Percentiles rank a stretch among this genome's conserved stretches.
Evolutionary conservation across 345 rosid genomes (phyloP).

Genomic region (Acer saccharum): DNA sequence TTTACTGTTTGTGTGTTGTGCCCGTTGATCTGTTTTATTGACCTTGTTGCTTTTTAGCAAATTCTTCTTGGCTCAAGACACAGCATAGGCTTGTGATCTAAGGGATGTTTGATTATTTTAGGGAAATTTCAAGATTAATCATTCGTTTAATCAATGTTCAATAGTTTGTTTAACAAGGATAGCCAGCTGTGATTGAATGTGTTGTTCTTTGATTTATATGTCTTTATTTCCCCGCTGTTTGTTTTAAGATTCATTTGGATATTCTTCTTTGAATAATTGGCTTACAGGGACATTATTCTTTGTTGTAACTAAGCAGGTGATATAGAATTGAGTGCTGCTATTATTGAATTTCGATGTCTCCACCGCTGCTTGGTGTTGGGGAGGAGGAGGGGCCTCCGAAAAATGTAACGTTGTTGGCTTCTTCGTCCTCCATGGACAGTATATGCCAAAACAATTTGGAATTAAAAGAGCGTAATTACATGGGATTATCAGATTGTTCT

Average conservation of each 20-base stretch:
- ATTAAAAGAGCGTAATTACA: constrained; percentile 55
- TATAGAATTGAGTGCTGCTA: constrained; percentile 8
- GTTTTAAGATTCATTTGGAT: background rate
- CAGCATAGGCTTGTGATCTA: constrained; percentile 13
- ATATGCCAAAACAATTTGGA: constrained; percentile 41
- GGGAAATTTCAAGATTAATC: constrained; percentile 7
- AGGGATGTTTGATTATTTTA: constrained; percentile 14
- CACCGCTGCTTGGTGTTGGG: constrained; percentile 50
- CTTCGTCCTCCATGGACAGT: constrained; percentile 46
- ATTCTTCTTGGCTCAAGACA: background rate
- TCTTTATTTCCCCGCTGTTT: background rate
- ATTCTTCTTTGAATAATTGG: constrained; percentile 1
- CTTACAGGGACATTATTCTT: background rate
- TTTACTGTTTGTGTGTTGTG: background rate
- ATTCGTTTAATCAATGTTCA: background rate
- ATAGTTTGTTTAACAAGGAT: constrained; percentile 21
- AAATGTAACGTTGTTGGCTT: constrained; percentile 40
- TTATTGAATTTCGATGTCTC: constrained; percentile 49
- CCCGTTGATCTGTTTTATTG: constrained; percentile 8
- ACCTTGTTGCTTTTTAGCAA: constrained; percentile 15
- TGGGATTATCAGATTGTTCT: constrained; percentile 55
- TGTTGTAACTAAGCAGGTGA: constrained; percentile 23
- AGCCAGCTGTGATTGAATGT: constrained; percentile 19
- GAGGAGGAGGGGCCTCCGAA: constrained; percentile 50
- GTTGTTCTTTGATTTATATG: background rate